phyloP scores from a whole-genome alignment of 2,329 filamentous ascomycete species.

The Xylariales sp. region DNA sequence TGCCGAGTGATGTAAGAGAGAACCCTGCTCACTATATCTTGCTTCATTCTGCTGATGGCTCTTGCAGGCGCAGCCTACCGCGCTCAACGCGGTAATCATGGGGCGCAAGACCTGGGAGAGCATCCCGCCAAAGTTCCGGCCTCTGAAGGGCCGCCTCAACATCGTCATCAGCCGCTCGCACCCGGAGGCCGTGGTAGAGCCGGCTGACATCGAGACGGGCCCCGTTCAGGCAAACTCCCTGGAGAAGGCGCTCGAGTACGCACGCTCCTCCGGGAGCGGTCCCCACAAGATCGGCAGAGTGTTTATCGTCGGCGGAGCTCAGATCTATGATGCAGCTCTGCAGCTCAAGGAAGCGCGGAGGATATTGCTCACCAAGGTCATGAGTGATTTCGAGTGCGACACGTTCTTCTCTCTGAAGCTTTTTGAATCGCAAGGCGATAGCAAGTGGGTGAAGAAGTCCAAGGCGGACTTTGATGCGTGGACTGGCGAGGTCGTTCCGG shows the following conservation, averaged over 20 bases:
- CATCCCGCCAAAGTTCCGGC: constrained; percentile 74
- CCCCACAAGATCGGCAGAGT: constrained; percentile 46
- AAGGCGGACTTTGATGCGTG: constrained; percentile 55
- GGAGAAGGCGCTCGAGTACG: constrained; percentile 49
- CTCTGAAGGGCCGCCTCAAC: constrained; percentile 75
- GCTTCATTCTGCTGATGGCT: not conserved
- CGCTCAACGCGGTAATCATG: constrained; percentile 83
- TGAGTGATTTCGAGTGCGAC: constrained; percentile 70
- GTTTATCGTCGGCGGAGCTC: constrained; percentile 87
- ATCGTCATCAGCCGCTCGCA: constrained; percentile 68
- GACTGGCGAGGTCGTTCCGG: constrained; percentile 60
- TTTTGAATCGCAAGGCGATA: constrained; percentile 27
- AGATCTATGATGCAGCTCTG: constrained; percentile 76
- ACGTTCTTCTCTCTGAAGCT: constrained; percentile 65
- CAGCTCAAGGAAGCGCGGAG: constrained; percentile 50
- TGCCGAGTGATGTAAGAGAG: constrained; percentile 37
- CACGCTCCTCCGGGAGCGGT: constrained; percentile 32
- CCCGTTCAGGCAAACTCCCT: constrained; percentile 56
- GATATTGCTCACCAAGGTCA: constrained; percentile 67
- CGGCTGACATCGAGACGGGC: constrained; percentile 29
- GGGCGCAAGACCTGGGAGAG: constrained; percentile 95
- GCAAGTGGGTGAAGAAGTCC: constrained; percentile 50
- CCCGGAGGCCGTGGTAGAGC: constrained; percentile 12
- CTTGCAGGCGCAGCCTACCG: constrained; percentile 23
- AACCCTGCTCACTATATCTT: too few relatives aligned